A percentile compares a stretch with the other conserved stretches of the same genome.
These are phyloP conservation scores for Bipolaris sorokiniana DNA, from an alignment of 2,329 filamentous ascomycete species.

Conservation along the genomic window DNA sequence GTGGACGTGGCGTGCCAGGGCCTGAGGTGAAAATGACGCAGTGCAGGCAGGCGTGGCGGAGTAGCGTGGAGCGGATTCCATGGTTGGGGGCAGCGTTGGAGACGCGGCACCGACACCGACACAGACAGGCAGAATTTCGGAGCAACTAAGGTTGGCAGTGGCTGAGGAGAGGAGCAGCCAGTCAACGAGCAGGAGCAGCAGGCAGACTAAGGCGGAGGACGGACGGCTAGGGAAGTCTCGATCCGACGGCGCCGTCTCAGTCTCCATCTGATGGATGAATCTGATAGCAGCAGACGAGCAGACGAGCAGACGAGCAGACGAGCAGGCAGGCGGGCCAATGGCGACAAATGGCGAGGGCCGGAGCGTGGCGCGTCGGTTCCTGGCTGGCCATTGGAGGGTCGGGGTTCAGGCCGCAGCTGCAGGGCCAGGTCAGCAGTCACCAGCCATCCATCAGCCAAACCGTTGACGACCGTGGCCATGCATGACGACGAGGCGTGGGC, in stretches of 20 bases:
- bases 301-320: no score
- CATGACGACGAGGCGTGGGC: no score
- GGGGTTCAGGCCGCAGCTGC: neutral
- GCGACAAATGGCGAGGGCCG: neutral
- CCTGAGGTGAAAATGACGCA: constrained; percentile 11
- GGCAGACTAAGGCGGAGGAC: neutral
- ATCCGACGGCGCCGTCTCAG: neutral
- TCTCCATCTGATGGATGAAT: neutral
- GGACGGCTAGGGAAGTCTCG: neutral
- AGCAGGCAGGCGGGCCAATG: neutral
- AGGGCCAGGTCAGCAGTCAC: neutral
- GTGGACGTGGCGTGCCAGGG: constrained; percentile 19
- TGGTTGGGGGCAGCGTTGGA: constrained; percentile 1
- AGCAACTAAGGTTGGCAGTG: constrained; percentile 6
- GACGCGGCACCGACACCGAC: neutral
- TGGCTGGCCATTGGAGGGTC: neutral
- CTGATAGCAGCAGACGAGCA: no score
- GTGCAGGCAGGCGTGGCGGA: constrained; percentile 12
- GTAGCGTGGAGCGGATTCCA: neutral
- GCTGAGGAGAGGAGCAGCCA: constrained; percentile 1
- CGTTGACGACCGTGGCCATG: neutral
- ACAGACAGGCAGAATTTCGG: neutral
- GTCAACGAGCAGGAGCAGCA: neutral
- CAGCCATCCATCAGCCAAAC: neutral
- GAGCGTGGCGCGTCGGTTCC: neutral